Evolutionary conservation across 371 early-diverging fungal species (phyloP).

Genomic region (Capniomyces stellatus): DNA sequence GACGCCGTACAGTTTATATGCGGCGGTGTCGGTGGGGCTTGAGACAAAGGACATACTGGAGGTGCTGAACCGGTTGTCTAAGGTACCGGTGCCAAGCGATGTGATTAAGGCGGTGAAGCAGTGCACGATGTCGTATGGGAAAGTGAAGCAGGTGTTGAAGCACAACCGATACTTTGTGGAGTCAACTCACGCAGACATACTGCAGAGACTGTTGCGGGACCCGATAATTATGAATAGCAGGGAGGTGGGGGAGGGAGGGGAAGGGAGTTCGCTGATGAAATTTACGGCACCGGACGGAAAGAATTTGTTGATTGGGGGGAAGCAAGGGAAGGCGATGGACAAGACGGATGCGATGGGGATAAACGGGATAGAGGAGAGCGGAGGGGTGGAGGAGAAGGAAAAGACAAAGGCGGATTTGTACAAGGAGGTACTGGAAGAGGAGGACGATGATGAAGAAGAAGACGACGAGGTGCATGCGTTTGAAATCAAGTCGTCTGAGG

Average conservation of each 20-base stretch:
- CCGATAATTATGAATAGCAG: conserved; percentile 49
- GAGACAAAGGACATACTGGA: conserved; percentile 90
- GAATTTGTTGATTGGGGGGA: neutral
- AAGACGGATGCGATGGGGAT: too few relatives aligned
- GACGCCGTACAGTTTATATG: conserved; percentile 96
- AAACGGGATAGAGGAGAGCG: too few relatives aligned
- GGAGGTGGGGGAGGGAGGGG: conserved; percentile 25
- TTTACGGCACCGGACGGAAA: neutral
- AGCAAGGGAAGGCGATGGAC: too few relatives aligned
- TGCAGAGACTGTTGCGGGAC: conserved; percentile 74
- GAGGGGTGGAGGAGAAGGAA: too few relatives aligned
- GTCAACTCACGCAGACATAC: conserved; percentile 65
- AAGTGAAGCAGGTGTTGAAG: conserved; percentile 94
- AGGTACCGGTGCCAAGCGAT: conserved; percentile 73
- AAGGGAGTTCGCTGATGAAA: conserved; percentile 22
- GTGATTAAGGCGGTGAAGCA: conserved; percentile 75
- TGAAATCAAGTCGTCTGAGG: conserved; percentile 60
- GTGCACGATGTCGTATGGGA: conserved; percentile 90
- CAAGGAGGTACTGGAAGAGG: neutral
- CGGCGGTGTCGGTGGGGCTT: conserved; percentile 97
- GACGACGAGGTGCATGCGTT: conserved; percentile 58
- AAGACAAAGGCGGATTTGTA: too few relatives aligned
- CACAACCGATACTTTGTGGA: conserved; percentile 91
- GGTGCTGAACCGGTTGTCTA: conserved; percentile 81
- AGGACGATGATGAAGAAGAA: conserved; percentile 30